Conservation (phyloP, 768 basidiomycete genomes). For the Infundibulicybe gibba region DNA sequence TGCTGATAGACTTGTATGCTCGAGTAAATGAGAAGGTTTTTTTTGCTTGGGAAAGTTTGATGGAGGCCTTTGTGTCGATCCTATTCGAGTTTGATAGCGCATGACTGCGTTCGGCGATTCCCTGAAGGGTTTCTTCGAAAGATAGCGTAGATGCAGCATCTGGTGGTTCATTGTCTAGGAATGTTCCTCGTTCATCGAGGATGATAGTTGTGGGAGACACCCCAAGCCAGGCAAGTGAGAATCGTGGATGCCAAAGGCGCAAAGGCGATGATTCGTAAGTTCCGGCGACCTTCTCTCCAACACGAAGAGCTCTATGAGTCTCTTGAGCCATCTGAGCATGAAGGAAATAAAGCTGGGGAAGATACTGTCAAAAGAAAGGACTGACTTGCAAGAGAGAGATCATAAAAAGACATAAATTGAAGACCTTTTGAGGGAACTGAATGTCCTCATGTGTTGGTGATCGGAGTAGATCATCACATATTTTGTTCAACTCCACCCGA, state of each 20-base stretch:
- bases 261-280: slow-evolving; percentile 24
- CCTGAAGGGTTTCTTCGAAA: slow-evolving; percentile 25
- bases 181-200: slow-evolving; percentile 12
- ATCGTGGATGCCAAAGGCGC: slow-evolving; percentile 36
- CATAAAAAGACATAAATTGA: slow-evolving; percentile 34
- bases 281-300: slow-evolving; percentile 23
- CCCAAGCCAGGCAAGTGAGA: slow-evolving; percentile 39
- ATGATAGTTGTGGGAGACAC: slow-evolving; percentile 24
- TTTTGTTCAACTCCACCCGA: slow-evolving; percentile 23
- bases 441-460: slow-evolving; percentile 15
- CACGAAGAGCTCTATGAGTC: slow-evolving; percentile 26
- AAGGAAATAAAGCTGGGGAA: not conserved
- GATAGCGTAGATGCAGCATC: slow-evolving; percentile 20
- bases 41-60: not conserved
- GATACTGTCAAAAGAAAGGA: not conserved
- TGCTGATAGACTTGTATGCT: not conserved
- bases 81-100: not conserved
- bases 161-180: slow-evolving; percentile 10
- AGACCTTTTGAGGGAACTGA: slow-evolving; percentile 21
- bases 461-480: slow-evolving; percentile 26
- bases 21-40: too few relatives aligned
- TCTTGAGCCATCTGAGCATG: slow-evolving; percentile 39
- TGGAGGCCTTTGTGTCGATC: not conserved
- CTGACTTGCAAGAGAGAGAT: slow-evolving; percentile 42
- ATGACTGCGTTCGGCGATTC: slow-evolving; percentile 19